Evolutionary conservation across 2,329 filamentous ascomycete genomes (phyloP), one percentile per base, ranked within the genome.

Genomic region (Mycocentrospora acerina): DNA sequence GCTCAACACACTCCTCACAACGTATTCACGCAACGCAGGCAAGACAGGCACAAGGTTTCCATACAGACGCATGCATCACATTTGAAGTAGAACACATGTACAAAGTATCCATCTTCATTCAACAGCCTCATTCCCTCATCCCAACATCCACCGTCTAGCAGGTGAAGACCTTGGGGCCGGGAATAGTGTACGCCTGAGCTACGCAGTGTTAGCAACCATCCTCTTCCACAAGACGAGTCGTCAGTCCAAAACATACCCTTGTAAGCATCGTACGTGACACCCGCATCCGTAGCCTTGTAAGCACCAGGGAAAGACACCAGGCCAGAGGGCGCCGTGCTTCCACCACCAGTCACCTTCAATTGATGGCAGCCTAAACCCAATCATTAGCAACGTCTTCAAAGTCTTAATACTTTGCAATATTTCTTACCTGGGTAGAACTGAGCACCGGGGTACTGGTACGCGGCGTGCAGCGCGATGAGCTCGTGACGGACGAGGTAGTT

Each of bases 401-500:
- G 19, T 22, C 19, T 22, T n/a, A n/a, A n/a, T n/a, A n/a, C n/a
- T n/a, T n/a, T n/a, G n/a, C n/a, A n/a, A n/a, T n/a, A n/a, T n/a
- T n/a, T n/a, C n/a, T n/a, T 22, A 22, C 19, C 75, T 0, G 78
- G 77, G 52, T 81, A 81, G 59, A 79, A 75, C 51, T 81, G 78
- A 1, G 73, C 76, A 13, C 78, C 78, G 0, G 76, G 76, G 50
- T 78, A 78, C 4, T 57, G 29, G 39, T 61, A 71, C 1, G 66
- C 60, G 3, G 74, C 50, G 59, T 80, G 77, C 34, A 81, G 69
- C 3, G 77, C 78, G 43, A 80, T 74, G 53, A 78, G 73, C 59
- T 81, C 78, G 51, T 81, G 78, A 32, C 78, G 75, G 16, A 81
- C 76, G 37, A 81, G 73, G 60, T 81, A 80, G 68, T 76, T 76